Base-by-base conservation (phyloP, 1,284 basidiomycete genomes). In the Rugosomyces carneus region DNA sequence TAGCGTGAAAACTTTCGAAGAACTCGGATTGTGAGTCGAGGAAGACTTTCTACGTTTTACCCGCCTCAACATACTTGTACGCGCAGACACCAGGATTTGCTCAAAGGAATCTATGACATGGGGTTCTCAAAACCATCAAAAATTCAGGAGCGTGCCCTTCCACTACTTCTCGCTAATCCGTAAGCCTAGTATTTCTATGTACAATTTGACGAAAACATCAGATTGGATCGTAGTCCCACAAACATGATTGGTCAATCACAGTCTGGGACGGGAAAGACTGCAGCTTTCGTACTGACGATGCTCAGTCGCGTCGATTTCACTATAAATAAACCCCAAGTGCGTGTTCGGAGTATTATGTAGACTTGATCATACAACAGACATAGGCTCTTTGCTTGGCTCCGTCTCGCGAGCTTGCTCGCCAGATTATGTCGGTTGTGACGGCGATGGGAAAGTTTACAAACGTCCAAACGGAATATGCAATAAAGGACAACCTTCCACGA, bases 231-330 rank as follows among this genome's bases (percentile, higher is more conserved):
- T 51, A 96, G 93, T 15, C 89, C 94, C 5, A 86, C 85, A 48
- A 99, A 99, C 69, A 95, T 99, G 85, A 99, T 99, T 65, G 96
- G 93, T 8, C 96, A 99, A 70, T 97, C 93, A 40, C 96, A 99
- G 64, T 99, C 96, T 19, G 96, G 96, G 35, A 99, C 96, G 6
- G 96, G 96, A 47, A 99, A 99, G 73, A 99, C 96, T 2, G 96
- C 96, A 5, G 96, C 96, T 1, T 99, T 99, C 64, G 90, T 94
- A 10, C 76, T 99, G 45, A 94, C 94, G 21, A 99, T 99, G 94
- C 80, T 99, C 18, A 93, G 88, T 61, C 84, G 95, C 27, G 80
- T 99, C 48, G 93, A 98, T 67, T 93, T 88, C 57, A 76, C 78
- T 26, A 70, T 85, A 47, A 79, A 88, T 54, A 85, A 87, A 53